These are phyloP conservation scores for Penicillium sclerotiorum DNA, from an alignment of 2,329 filamentous ascomycete genomes.

Conservation along the genomic window DNA sequence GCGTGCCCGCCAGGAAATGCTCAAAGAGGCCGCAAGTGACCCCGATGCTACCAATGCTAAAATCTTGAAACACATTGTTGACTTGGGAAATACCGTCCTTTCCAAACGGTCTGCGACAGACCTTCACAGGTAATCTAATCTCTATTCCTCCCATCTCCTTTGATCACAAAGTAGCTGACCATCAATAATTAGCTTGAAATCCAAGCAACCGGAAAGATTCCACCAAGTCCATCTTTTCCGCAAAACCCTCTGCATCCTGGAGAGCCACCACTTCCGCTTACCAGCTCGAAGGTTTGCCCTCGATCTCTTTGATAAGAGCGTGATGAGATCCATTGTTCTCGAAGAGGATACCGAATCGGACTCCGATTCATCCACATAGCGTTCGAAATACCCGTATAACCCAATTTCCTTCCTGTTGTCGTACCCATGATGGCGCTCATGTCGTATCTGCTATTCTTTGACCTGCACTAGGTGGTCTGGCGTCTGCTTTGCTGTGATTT, in stretches of 20 bases:
- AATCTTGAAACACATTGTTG: constrained; percentile 81
- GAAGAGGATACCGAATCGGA: constrained; percentile 61
- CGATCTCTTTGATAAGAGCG: constrained; percentile 89
- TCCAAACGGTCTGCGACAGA: constrained; percentile 85
- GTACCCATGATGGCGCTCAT: not conserved
- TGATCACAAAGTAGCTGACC: not conserved
- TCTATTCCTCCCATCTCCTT: not conserved
- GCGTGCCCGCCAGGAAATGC: constrained; percentile 46
- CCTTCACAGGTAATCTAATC: constrained; percentile 59
- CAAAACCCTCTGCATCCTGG: constrained; percentile 80
- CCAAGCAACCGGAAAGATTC: constrained; percentile 74
- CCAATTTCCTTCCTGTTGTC: not conserved
- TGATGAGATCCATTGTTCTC: constrained; percentile 81
- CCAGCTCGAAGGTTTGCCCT: constrained; percentile 86
- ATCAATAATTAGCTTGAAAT: constrained; percentile 63
- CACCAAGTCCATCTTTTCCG: constrained; percentile 76
- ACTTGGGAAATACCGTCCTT: constrained; percentile 90
- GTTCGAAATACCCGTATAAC: constrained; percentile 2
- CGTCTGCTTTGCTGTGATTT: not conserved
- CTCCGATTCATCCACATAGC: constrained; percentile 29
- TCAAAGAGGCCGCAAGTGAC: constrained; percentile 63
- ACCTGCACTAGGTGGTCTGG: not conserved
- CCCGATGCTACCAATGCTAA: constrained; percentile 67
- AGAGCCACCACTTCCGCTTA: constrained; percentile 86
- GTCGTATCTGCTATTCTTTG: not conserved